Base-by-base conservation (phyloP, 2,329 filamentous ascomycete species). In the Aspergillus udagawae region DNA sequence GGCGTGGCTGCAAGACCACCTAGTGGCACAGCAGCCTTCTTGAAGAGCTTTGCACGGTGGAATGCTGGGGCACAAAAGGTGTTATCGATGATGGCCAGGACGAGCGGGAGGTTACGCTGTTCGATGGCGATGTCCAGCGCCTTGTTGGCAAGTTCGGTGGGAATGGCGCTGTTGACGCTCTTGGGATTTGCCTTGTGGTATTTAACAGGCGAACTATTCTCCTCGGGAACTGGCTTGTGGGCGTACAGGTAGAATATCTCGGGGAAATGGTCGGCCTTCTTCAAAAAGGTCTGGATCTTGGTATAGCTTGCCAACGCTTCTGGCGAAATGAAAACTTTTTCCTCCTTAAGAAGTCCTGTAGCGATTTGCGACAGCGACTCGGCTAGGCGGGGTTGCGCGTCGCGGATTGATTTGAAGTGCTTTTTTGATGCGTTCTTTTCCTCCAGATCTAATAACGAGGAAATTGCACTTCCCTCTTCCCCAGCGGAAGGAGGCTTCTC, bases 41-140 rank as follows among this genome's bases (percentile, higher is more conserved):
- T 73, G 54, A 80, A 67, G 55, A 80, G 55, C 62, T 78, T 79
- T 2, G 74, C 74, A 8, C 74, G 72, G 38, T 71, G 63, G 65
- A 75, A 80, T 3, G 77, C 75, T 20, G 74, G 70, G 9, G 75
- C 71, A 58, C 73, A 77, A 62, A 79, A 78, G 1, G 76, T 76
- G 21, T 86, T 86, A 35, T 89, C 82, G 61, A 94, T 90, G 9
- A 90, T 90, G 0, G 88, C 87, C 45, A 97, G 82, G 4, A 91
- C 89, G 2, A 92, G 83, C 25, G 88, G 82, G 20, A 99, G 80
- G 70, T 95, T 86, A 73, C 88, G 90, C 54, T 87, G 83, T 50
- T 87, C 83, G 65, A 97, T 91, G 44, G 94, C 93, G 3, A 88
- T 84, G 58, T 89, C 83, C 49, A 99, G 80, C 1, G 93, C 93